Evolutionary conservation across 225 moss, liverwort and hornwort species (phyloP).

Genomic region (Sphagnum contortum): DNA sequence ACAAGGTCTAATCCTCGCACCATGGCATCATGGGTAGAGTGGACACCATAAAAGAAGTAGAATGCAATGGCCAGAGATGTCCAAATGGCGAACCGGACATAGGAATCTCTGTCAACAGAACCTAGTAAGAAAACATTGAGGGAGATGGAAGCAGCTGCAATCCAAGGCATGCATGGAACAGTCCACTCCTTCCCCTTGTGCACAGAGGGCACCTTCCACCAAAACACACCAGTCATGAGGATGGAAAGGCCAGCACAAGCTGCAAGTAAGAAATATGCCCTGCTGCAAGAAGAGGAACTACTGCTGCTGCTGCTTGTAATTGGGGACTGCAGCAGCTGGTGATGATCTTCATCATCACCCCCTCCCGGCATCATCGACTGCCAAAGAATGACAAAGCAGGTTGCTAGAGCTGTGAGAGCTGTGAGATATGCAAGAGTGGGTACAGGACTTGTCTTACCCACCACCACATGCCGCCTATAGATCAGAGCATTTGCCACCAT

Average conservation of each 20-base stretch:
- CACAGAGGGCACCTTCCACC: conserved; percentile 40
- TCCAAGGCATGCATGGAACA: conserved; percentile 58
- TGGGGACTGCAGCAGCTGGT: too few relatives aligned
- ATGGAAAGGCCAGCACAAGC: conserved; percentile 21
- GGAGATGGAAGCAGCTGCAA: conserved; percentile 76
- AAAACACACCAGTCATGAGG: conserved; percentile 32
- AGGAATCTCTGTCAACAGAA: conserved; percentile 58
- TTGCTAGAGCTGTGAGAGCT: too few relatives aligned
- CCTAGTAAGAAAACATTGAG: conserved; percentile 79
- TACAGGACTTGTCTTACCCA: too few relatives aligned
- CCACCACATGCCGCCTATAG: too few relatives aligned
- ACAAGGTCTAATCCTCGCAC: neutral
- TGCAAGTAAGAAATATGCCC: conserved; percentile 6
- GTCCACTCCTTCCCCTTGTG: conserved; percentile 62
- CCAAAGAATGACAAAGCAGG: too few relatives aligned
- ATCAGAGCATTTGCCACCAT: too few relatives aligned
- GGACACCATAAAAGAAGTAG: conserved; percentile 81
- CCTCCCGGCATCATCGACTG: too few relatives aligned
- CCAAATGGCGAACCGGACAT: conserved; percentile 67
- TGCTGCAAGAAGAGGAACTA: neutral
- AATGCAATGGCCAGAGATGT: conserved; percentile 48
- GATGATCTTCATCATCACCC: too few relatives aligned
- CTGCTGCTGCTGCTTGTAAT: too few relatives aligned
- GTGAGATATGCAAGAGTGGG: conserved; percentile 8
- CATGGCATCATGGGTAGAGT: conserved; percentile 67